These are phyloP conservation scores for Vaccinium vitisidaea DNA, from an alignment of 148 eudicot genomes.

Conservation along the genomic window DNA sequence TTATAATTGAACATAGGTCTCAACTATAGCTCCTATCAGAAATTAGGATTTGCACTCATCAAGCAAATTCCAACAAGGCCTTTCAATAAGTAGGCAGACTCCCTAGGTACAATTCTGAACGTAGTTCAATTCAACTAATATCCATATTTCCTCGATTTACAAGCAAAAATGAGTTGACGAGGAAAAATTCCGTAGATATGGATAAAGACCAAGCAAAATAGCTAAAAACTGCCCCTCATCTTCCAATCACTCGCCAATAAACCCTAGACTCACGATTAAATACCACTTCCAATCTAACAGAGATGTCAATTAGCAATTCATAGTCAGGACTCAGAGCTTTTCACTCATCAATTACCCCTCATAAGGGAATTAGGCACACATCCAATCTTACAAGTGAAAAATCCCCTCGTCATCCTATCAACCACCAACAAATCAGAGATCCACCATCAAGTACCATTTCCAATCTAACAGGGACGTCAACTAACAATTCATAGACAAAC, in stretches of 20 bases:
- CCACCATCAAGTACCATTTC: not conserved
- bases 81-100: not conserved
- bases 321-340: not conserved
- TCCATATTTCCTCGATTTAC: not conserved
- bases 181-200: not conserved
- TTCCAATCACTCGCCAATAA: constrained; percentile 5
- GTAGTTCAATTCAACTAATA: not conserved
- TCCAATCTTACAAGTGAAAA: not conserved
- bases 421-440: constrained; percentile 5
- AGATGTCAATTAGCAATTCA: constrained; percentile 2
- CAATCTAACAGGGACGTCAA: not conserved
- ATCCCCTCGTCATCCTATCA: not conserved
- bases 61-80: not conserved
- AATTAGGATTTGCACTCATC: not conserved
- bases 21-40: not conserved
- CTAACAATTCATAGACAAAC: not conserved
- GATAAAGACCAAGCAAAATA: not conserved
- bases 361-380: not conserved
- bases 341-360: not conserved
- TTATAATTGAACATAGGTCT: not conserved
- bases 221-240: not conserved
- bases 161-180: not conserved
- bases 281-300: not conserved
- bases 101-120: not conserved
- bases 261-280: not conserved